phyloP scores from a whole-genome alignment of 495 filamentous ascomycete species.

The Aspergillus haitiensis region DNA sequence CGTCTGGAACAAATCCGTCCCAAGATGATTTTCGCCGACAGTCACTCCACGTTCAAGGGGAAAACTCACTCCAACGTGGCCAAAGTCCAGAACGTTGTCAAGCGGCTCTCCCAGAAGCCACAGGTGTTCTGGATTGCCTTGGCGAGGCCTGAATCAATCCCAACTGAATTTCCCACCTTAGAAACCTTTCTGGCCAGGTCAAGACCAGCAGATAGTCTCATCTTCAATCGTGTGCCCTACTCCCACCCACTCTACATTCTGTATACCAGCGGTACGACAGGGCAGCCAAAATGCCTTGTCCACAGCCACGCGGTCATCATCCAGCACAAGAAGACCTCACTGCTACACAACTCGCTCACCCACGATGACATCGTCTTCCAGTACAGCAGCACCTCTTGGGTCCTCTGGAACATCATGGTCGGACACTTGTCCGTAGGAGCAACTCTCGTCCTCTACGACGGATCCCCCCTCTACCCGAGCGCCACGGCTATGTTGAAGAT shows the following conservation, averaged over 20 bases:
- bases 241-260: neutral
- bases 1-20: neutral
- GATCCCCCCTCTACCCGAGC: slow-evolving; percentile 70
- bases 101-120: neutral
- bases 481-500: slow-evolving; percentile 59
- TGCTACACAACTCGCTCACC: neutral
- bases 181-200: neutral
- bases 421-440: neutral
- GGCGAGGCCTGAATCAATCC: neutral
- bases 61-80: neutral
- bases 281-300: neutral
- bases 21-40: neutral
- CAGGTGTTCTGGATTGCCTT: neutral
- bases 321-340: neutral
- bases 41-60: neutral
- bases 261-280: neutral
- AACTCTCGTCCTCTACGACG: slow-evolving; percentile 56
- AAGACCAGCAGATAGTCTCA: neutral
- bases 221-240: neutral
- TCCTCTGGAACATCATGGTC: neutral
- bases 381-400: neutral
- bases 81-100: neutral
- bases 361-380: neutral
- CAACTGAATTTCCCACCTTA: neutral
- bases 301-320: neutral